phyloP scores from a whole-genome alignment of 306 rosid species.

The Leucaena leucocephala region DNA sequence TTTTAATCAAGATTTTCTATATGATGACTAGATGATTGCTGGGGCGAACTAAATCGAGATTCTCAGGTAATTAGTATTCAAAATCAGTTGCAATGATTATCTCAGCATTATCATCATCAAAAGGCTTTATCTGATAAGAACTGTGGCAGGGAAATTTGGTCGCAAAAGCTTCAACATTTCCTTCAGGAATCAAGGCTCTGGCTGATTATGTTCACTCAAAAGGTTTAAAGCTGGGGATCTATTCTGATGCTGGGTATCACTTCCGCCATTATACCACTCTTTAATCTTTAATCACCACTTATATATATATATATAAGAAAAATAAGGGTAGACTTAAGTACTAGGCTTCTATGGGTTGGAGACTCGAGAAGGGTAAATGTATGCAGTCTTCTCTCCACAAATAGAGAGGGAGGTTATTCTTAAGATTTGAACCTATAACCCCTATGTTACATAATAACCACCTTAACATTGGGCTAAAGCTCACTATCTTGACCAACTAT shows the following conservation, averaged over 20 bases:
- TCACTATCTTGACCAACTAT: too few species aligned
- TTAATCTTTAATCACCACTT: not conserved
- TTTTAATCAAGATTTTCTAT: not conserved
- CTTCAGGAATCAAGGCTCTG: slow-evolving; percentile 68
- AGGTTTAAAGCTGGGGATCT: slow-evolving; percentile 67
- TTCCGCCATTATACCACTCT: slow-evolving; percentile 2
- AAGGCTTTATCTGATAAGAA: not conserved
- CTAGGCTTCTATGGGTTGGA: too few species aligned
- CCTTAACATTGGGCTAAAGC: too few species aligned
- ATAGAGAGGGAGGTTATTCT: too few species aligned
- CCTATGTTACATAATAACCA: too few species aligned
- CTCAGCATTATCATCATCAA: not conserved
- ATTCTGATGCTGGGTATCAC: slow-evolving; percentile 71
- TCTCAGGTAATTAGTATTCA: slow-evolving; percentile 3
- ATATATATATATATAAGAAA: too few species aligned
- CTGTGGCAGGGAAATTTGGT: slow-evolving; percentile 62
- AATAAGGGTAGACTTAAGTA: too few species aligned
- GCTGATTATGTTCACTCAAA: slow-evolving; percentile 66
- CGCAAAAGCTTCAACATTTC: slow-evolving; percentile 58
- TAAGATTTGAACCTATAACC: too few species aligned
- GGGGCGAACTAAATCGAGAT: slow-evolving; percentile 42
- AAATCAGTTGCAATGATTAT: not conserved
- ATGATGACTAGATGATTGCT: slow-evolving; percentile 68
- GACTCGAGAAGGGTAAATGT: too few species aligned
- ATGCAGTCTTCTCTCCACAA: too few species aligned